Evolutionary conservation across 441 rosid genomes (phyloP), one percentile per base, ranked within the genome.

Genomic region (Biscutella auriculata): DNA sequence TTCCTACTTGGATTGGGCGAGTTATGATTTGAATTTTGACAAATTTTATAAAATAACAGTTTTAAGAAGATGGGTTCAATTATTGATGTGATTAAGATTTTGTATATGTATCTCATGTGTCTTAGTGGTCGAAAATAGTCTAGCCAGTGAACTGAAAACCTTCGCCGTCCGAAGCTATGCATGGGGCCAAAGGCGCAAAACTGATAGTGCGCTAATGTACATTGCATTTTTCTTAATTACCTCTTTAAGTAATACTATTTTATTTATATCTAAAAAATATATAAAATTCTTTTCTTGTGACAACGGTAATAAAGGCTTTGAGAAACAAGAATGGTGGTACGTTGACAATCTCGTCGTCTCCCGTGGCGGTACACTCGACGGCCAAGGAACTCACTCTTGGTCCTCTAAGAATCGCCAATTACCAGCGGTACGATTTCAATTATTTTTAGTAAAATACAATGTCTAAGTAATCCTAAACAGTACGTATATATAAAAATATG

Each of bases 161-260:
- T 59, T 59, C 9, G 23, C 34, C 29, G 54, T 59, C 15, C 34
- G 13, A 59, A 45, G 4, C 8, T 45, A n/a, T n/a, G n/a, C n/a
- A 59, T 16, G 53, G 63, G 25, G 63, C 63, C 9, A 45, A 46
- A 59, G 53, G 63, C 25, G 35, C 26, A 26, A 34, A 44, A 59
- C 63, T 23, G 52, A 57, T 44, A 33, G 16, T 36, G 37, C 39
- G n/a, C n/a, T 4, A 27, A 47, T 26, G 56, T 48, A 47, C 37
- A 47, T 16, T 1, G 1, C 9, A 25, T 6, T 14, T 57, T 42
- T 32, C 32, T 57, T 2, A 9, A 33, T 44, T 57, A 43, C 42
- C 33, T n/a, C n/a, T n/a, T n/a, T n/a, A n/a, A n/a, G n/a, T n/a
- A n/a, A n/a, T n/a, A n/a, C n/a, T n/a, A n/a, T n/a, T n/a, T n/a